Percentiles rank a stretch among this genome's conserved stretches.
These are phyloP conservation scores for Emmonsiellopsis sp. DNA, from an alignment of 2,329 filamentous ascomycete species.

Conservation along the genomic window DNA sequence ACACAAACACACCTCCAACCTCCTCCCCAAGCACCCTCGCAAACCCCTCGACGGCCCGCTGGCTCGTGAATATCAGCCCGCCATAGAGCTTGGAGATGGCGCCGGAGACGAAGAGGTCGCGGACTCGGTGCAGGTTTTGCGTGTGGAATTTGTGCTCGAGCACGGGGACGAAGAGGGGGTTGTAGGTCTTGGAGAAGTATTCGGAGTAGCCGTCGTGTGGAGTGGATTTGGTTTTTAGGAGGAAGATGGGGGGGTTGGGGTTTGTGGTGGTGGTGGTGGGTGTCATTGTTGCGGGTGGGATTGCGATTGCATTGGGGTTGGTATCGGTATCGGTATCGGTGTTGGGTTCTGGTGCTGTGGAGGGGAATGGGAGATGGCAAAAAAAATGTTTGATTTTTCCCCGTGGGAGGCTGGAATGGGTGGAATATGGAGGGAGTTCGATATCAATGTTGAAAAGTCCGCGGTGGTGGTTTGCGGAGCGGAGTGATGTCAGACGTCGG, in stretches of 20 bases:
- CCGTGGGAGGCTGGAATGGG: neutral
- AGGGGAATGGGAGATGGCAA: neutral
- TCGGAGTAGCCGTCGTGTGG: slow-evolving; percentile 37
- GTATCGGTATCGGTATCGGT: neutral
- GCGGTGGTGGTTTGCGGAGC: neutral
- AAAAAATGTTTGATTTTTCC: no score
- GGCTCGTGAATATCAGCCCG: slow-evolving; percentile 41
- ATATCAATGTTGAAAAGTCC: neutral
- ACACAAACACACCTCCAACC: slow-evolving; percentile 17
- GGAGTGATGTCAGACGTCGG: neutral
- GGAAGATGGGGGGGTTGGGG: slow-evolving; percentile 28
- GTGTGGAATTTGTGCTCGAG: slow-evolving; percentile 34
- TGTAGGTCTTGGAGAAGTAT: slow-evolving; percentile 28
- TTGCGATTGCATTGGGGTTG: neutral
- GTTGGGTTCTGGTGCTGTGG: neutral
- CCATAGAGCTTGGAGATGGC: slow-evolving; percentile 28
- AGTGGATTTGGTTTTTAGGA: slow-evolving; percentile 39
- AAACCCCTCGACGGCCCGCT: slow-evolving; percentile 40
- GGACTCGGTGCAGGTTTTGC: slow-evolving; percentile 25
- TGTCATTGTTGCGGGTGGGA: neutral
- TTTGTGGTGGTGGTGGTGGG: neutral
- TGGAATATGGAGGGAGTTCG: neutral
- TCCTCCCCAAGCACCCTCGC: slow-evolving; percentile 24
- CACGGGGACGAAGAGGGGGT: slow-evolving; percentile 36
- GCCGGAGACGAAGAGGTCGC: slow-evolving; percentile 26